Evolutionary conservation across 2,329 filamentous ascomycete genomes (phyloP), one percentile per base, ranked within the genome.

Genomic region (Apiospora pterosperma): DNA sequence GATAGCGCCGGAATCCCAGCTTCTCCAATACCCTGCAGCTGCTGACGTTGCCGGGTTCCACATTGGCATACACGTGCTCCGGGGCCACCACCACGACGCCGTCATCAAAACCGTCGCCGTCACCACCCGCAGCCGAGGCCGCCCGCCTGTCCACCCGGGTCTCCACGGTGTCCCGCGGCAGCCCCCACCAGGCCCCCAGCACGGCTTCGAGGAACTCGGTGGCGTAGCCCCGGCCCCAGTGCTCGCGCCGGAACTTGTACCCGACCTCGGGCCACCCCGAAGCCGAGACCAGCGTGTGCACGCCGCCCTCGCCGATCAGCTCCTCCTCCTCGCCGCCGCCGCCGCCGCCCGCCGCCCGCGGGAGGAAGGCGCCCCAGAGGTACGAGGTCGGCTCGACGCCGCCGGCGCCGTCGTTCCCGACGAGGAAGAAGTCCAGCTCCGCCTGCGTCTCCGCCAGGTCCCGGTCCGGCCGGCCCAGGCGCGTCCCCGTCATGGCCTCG

Each of bases 241-340:
- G 23, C 42, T 63, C 61, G 23, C 31, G n/a, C 34, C 60, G 59
- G 61, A 65, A 63, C 41, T 65, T 65, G 48, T 65, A 65, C 16
- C 64, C 64, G 41, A 65, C 38, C 36, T 65, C 64, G 7, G 64
- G 64, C 64, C 64, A 65, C 2, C 64, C 64, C n/a, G 34, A 23
- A 3, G 25, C 36, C 19, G 42, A 41, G 8, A 34, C 58, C 19
- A 67, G 42, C 58, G 59, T 41, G 39, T 67, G 65, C 36, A 67
- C 63, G 31, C 65, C 65, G 23, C 65, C 65, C 71, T 78, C 86
- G 75, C 73, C 82, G 67, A 75, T 84, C 74, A 72, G 83, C 79
- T 76, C 36, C 36, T 19, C 36, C 36, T 16, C 36, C 36, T 38
- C 36, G 12, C 11, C 36, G 12, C 16, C 36, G 3, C 16, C 36